Evolutionary conservation across 2,329 filamentous ascomycete species (phyloP).

Genomic region (Lachnellula subtilissima): DNA sequence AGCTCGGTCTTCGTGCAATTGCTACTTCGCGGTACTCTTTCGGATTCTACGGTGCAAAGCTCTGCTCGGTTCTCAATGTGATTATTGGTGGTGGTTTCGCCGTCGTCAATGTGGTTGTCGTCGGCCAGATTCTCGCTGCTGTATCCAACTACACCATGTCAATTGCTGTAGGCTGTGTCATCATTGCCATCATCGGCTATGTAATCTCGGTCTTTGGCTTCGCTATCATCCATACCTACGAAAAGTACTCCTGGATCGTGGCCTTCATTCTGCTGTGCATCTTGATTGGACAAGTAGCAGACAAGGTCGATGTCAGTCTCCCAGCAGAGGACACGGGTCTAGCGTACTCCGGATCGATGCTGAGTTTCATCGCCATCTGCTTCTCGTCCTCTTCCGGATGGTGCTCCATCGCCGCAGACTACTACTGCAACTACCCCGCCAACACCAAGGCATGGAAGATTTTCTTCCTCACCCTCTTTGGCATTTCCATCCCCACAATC

Average conservation of each 20-base stretch:
- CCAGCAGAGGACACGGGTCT: conserved; percentile 32
- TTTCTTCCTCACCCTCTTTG: conserved; percentile 25
- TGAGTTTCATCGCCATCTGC: conserved; percentile 27
- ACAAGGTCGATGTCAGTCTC: conserved; percentile 37
- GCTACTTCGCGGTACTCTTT: conserved; percentile 42
- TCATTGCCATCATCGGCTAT: conserved; percentile 27
- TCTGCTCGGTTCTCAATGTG: conserved; percentile 43
- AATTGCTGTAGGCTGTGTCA: conserved; percentile 34
- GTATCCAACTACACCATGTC: conserved; percentile 36
- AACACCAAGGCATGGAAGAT: conserved; percentile 31
- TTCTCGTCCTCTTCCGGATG: conserved; percentile 29
- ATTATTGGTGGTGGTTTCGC: conserved; percentile 39
- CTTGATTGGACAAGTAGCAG: conserved; percentile 42
- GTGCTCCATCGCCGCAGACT: conserved; percentile 31
- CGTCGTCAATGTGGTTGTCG: conserved; percentile 43
- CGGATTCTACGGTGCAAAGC: conserved; percentile 46
- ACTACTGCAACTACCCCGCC: conserved; percentile 31
- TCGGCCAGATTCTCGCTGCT: conserved; percentile 33
- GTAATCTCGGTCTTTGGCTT: conserved; percentile 33
- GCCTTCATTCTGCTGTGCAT: conserved; percentile 44
- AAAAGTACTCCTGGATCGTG: conserved; percentile 45
- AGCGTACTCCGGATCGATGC: conserved; percentile 30
- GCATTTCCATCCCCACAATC: conserved; percentile 27
- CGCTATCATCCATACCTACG: conserved; percentile 40
- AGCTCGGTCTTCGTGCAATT: conserved; percentile 39